A percentile compares a stretch with the other conserved stretches of the same genome.
These are phyloP conservation scores for Sporobolomyces pararoseus DNA, from an alignment of 768 basidiomycete genomes.

Conservation along the genomic window DNA sequence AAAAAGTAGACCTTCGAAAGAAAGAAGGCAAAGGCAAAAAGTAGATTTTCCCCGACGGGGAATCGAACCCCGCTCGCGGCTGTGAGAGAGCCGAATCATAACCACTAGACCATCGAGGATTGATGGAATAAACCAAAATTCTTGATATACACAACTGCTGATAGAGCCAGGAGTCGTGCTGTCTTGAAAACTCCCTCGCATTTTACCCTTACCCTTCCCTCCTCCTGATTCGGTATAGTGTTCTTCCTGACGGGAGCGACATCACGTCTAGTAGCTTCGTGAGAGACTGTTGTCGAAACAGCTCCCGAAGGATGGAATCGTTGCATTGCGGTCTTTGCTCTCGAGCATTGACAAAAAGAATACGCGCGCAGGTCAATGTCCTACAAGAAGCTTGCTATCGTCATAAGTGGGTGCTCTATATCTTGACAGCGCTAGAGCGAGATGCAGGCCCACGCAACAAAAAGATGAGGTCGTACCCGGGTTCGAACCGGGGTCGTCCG, in stretches of 20 bases:
- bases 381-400: background rate
- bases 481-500: slow-evolving; percentile 22
- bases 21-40: background rate
- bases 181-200: background rate
- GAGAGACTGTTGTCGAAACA: too few relatives aligned
- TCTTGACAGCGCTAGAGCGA: background rate
- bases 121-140: background rate
- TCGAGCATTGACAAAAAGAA: too few relatives aligned
- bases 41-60: slow-evolving; percentile 14
- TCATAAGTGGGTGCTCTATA: background rate
- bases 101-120: slow-evolving; percentile 25
- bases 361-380: too few relatives aligned
- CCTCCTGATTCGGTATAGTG: too few relatives aligned
- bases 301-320: too few relatives aligned
- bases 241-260: too few relatives aligned
- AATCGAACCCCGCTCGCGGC: slow-evolving; percentile 26
- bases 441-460: background rate
- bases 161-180: background rate
- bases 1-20: too few relatives aligned
- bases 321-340: too few relatives aligned
- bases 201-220: too few relatives aligned
- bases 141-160: background rate
- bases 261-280: too few relatives aligned
- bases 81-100: slow-evolving; percentile 26
- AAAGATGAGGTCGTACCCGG: slow-evolving; percentile 17